These are phyloP conservation scores for Ceratocystis destructans DNA, from an alignment of 2,329 filamentous ascomycete species.

Conservation along the genomic window DNA sequence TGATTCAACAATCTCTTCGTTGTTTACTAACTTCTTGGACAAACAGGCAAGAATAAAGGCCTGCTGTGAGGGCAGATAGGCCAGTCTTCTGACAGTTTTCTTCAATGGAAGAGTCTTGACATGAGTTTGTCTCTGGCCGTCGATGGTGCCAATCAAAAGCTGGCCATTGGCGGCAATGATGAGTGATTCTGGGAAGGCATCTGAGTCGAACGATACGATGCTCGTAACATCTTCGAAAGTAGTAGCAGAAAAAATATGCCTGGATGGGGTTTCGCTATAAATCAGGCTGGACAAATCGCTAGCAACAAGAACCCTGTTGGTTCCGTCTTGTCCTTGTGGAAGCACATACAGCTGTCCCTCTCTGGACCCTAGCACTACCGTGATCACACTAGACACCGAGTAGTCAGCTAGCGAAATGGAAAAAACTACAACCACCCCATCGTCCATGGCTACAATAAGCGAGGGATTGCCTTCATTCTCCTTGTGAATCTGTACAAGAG, in stretches of 20 bases:
- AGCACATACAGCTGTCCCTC: constrained; percentile 70
- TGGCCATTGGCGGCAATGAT: constrained; percentile 65
- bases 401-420: constrained; percentile 49
- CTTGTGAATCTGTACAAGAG: constrained; percentile 64
- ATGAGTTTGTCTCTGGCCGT: constrained; percentile 75
- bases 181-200: constrained; percentile 67
- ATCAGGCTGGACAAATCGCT: constrained; percentile 92
- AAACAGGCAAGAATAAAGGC: constrained; percentile 83
- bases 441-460: constrained; percentile 78
- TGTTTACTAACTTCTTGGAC: constrained; percentile 53
- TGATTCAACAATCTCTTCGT: constrained; percentile 62
- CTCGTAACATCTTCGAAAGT: constrained; percentile 74
- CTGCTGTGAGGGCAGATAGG: constrained; percentile 66
- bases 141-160: constrained; percentile 67
- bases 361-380: constrained; percentile 42
- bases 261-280: constrained; percentile 50
- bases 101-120: constrained; percentile 65
- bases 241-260: constrained; percentile 86
- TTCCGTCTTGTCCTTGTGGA: constrained; percentile 47
- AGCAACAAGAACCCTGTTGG: constrained; percentile 67
- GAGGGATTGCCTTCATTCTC: constrained; percentile 47
- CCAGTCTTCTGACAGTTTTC: constrained; percentile 74
- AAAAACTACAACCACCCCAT: constrained; percentile 81
- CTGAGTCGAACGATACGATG: constrained; percentile 69
- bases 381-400: constrained; percentile 57